A percentile compares a stretch with the other conserved stretches of the same genome.
These are phyloP conservation scores for Botryococcus braunii DNA, from an alignment of 163 green algal genomes.

Conservation along the genomic window DNA sequence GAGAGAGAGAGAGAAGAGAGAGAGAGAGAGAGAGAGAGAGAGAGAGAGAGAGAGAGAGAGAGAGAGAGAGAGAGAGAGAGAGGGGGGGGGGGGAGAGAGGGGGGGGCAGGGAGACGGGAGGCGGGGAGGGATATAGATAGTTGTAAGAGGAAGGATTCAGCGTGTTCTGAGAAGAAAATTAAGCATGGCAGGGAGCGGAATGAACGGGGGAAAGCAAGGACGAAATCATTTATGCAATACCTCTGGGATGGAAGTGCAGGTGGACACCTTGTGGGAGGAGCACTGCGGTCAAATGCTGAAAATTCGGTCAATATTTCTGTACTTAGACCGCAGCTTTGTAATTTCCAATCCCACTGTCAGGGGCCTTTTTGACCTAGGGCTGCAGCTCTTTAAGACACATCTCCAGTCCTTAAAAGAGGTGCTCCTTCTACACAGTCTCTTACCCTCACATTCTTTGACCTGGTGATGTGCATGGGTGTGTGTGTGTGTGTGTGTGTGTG, in stretches of 20 bases:
- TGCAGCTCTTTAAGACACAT: constrained; percentile 71
- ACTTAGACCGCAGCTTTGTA: constrained; percentile 85
- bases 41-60: too few species aligned
- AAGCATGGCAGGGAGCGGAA: neutral
- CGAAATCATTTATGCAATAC: neutral
- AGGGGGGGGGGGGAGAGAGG: too few species aligned
- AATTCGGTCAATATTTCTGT: constrained; percentile 89
- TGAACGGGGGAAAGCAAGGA: neutral
- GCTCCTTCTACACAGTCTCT: too few species aligned
- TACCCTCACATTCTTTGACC: too few species aligned
- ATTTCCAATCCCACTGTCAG: constrained; percentile 36
- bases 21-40: too few species aligned
- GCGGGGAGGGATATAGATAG: too few species aligned
- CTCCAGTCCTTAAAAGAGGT: too few species aligned
- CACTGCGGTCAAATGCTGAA: constrained; percentile 75
- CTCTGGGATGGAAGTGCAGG: neutral
- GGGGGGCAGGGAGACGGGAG: too few species aligned
- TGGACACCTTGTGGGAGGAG: constrained; percentile 50
- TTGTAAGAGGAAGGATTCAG: neutral
- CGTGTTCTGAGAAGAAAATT: neutral
- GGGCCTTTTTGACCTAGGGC: constrained; percentile 82
- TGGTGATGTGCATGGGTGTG: too few species aligned
- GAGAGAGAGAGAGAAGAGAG: too few species aligned
- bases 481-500: too few species aligned
- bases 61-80: too few species aligned